phyloP scores from a whole-genome alignment of 164 flowering plant genomes.

The Sextonia rubra region DNA sequence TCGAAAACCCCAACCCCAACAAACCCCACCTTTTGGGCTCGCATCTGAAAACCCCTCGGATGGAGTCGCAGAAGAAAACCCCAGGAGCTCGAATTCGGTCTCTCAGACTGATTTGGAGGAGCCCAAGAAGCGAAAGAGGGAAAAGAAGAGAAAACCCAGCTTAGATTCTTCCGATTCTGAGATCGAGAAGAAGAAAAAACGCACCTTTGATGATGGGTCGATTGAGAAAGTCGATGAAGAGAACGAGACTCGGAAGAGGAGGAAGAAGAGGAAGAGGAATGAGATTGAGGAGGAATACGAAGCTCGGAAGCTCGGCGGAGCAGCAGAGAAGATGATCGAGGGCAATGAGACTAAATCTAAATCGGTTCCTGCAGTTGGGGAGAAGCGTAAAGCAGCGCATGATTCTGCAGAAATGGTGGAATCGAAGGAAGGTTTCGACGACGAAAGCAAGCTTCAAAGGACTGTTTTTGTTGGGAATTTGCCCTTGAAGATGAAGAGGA shows the following conservation, averaged over 20 bases:
- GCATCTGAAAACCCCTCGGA: neutral
- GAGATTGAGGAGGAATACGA: conserved; percentile 61
- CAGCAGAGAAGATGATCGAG: conserved; percentile 14
- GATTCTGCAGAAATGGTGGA: conserved; percentile 46
- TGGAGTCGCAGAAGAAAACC: conserved; percentile 17
- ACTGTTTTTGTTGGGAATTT: conserved; percentile 94
- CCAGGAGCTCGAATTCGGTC: too few relatives aligned
- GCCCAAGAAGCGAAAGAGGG: conserved; percentile 25
- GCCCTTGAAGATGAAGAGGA: conserved; percentile 84
- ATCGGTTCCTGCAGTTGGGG: too few relatives aligned
- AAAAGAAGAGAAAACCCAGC: conserved; percentile 3
- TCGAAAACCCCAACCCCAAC: conserved; percentile 27
- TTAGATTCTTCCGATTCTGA: neutral
- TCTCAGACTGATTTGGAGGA: neutral
- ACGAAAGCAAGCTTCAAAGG: conserved; percentile 79
- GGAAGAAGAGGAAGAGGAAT: conserved; percentile 71
- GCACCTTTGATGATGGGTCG: too few relatives aligned
- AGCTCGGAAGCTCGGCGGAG: conserved; percentile 42
- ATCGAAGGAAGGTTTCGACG: conserved; percentile 78
- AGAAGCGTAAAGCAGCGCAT: conserved; percentile 73
- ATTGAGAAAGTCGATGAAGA: conserved; percentile 17
- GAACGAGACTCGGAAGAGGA: conserved; percentile 17
- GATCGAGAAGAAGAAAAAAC: conserved; percentile 5
- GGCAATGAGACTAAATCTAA: neutral
- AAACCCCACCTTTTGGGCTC: conserved; percentile 1